Conservation (phyloP, 2,329 filamentous ascomycete genomes). For the Fusarium falciforme region DNA sequence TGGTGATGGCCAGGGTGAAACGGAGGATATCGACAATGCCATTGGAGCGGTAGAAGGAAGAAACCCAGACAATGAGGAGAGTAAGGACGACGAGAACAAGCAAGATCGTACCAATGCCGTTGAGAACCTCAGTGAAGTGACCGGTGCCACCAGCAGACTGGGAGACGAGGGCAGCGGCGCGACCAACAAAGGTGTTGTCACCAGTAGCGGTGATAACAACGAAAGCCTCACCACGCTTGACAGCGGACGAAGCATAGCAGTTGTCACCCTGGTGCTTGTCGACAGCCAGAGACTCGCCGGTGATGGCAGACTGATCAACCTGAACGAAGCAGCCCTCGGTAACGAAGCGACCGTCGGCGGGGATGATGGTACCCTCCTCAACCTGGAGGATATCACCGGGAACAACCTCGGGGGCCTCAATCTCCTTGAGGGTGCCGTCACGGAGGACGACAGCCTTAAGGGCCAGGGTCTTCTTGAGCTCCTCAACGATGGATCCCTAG, state of each 20-base stretch:
- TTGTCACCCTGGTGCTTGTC: constrained; percentile 87
- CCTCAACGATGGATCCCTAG: constrained; percentile 83
- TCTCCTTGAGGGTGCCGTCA: constrained; percentile 79
- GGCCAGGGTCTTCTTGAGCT: constrained; percentile 90
- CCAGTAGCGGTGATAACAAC: constrained; percentile 85
- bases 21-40: constrained; percentile 81
- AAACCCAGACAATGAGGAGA: constrained; percentile 85
- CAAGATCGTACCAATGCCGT: constrained; percentile 80
- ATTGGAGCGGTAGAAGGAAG: constrained; percentile 89
- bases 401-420: constrained; percentile 86
- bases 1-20: constrained; percentile 89
- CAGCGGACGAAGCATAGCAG: constrained; percentile 86
- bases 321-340: constrained; percentile 87
- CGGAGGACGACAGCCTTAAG: constrained; percentile 89
- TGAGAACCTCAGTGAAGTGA: constrained; percentile 92
- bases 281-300: constrained; percentile 90
- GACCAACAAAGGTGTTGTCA: constrained; percentile 91
- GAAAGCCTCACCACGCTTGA: constrained; percentile 91
- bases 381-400: constrained; percentile 91
- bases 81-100: constrained; percentile 84
- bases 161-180: constrained; percentile 86
- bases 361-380: constrained; percentile 91
- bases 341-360: constrained; percentile 87
- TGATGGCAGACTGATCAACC: constrained; percentile 92
- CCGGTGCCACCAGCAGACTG: constrained; percentile 78